These are phyloP conservation scores for Yamadazyma membranifaciens DNA, from an alignment of 1,139 yeast species.

Conservation along the genomic window DNA sequence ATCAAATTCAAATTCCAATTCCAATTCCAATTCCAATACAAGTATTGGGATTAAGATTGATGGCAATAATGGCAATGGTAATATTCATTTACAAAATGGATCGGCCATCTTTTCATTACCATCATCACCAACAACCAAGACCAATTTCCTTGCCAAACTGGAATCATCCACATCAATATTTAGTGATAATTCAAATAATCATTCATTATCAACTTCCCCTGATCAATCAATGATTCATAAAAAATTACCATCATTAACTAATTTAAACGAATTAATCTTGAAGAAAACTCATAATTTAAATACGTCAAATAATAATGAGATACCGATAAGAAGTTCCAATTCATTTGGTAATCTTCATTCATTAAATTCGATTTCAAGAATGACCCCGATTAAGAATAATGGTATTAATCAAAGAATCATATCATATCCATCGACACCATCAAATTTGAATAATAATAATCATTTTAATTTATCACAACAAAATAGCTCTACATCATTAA, in stretches of 20 bases:
- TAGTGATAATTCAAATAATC: conserved; percentile 21
- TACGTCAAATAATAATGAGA: neutral
- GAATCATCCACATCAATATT: conserved; percentile 19
- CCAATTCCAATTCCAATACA: neutral
- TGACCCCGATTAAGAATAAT: conserved; percentile 39
- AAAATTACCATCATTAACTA: conserved; percentile 25
- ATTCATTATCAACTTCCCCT: conserved; percentile 36
- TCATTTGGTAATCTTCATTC: conserved; percentile 18
- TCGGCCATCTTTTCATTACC: conserved; percentile 27
- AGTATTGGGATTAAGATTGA: neutral
- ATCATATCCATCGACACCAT: conserved; percentile 17
- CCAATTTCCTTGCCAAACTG: conserved; percentile 14
- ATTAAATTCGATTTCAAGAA: conserved; percentile 28
- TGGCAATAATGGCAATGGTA: conserved; percentile 5
- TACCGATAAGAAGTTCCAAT: conserved; percentile 6
- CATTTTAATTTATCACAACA: conserved; percentile 22
- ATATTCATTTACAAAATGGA: conserved; percentile 20
- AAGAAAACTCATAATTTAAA: neutral
- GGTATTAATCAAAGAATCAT: conserved; percentile 8
- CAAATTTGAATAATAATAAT: conserved; percentile 12
- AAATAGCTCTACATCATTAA: conserved; percentile 16
- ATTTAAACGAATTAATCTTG: conserved; percentile 23
- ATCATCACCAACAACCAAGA: conserved; percentile 24
- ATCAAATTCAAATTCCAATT: neutral
- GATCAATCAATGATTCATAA: conserved; percentile 17